Conservation (phyloP, 2,329 filamentous ascomycete genomes). For the Pezicula rhizophila region DNA sequence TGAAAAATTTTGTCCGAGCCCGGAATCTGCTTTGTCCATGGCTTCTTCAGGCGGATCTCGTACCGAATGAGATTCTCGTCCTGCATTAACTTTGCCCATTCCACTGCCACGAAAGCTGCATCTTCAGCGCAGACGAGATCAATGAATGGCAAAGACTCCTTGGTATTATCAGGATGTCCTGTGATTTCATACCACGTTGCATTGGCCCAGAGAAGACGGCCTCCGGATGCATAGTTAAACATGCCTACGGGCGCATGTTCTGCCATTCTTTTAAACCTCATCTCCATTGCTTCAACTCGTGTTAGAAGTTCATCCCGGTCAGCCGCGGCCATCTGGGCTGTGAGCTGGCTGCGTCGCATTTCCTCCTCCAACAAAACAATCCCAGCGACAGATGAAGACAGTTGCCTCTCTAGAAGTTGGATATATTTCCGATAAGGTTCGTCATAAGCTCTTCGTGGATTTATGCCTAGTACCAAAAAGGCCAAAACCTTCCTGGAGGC, state of each 20-base stretch:
- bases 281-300: slow-evolving; percentile 1
- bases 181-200: background rate
- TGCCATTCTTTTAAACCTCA: background rate
- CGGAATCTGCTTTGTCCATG: background rate
- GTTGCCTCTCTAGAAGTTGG: background rate
- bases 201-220: background rate
- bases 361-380: background rate
- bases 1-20: background rate
- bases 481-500: background rate
- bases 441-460: background rate
- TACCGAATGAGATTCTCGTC: background rate
- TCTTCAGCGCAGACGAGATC: background rate
- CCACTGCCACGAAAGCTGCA: background rate
- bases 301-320: background rate
- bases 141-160: background rate
- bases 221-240: background rate
- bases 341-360: background rate
- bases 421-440: background rate
- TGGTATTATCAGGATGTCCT: background rate
- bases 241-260: background rate
- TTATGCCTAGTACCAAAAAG: background rate
- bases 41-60: background rate
- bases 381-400: background rate
- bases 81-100: background rate
- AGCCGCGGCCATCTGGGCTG: background rate